These are phyloP conservation scores for Capsicum rhomboideum DNA, from an alignment of 257 asterid genomes.

Conservation along the genomic window DNA sequence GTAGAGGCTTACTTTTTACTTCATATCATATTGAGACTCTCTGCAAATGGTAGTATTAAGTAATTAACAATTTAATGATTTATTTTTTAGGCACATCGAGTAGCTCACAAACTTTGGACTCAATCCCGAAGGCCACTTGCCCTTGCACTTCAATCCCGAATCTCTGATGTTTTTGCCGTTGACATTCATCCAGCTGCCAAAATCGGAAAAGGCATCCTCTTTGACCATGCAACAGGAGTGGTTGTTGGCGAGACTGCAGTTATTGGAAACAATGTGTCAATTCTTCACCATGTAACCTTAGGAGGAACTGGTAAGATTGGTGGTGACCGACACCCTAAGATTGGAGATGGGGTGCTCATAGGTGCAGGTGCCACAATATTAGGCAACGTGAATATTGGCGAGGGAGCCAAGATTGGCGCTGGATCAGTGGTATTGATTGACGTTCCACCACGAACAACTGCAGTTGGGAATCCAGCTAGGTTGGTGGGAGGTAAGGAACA, in stretches of 20 bases:
- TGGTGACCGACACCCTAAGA: constrained; percentile 80
- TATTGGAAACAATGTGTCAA: constrained; percentile 60
- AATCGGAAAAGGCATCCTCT: constrained; percentile 33
- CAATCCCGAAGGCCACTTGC: constrained; percentile 31
- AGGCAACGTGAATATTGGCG: constrained; percentile 57
- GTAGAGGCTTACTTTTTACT: not conserved
- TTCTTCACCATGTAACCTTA: constrained; percentile 68
- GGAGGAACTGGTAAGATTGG: constrained; percentile 80
- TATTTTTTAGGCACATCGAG: constrained; percentile 24
- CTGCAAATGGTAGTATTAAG: not conserved
- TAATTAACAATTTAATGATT: too few species aligned
- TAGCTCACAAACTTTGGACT: constrained; percentile 37
- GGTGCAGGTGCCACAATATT: constrained; percentile 71
- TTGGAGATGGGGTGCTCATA: constrained; percentile 65
- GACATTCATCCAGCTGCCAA: constrained; percentile 44
- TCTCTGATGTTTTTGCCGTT: constrained; percentile 36
- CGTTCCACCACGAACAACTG: constrained; percentile 50
- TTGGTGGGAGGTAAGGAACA: constrained; percentile 32
- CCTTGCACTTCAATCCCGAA: constrained; percentile 31
- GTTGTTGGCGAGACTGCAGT: constrained; percentile 89
- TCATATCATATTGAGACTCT: not conserved
- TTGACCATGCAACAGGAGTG: constrained; percentile 67
- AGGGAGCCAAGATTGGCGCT: constrained; percentile 60
- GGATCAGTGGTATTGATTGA: constrained; percentile 66
- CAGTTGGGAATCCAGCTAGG: constrained; percentile 77